These are phyloP conservation scores for Pulveroboletus sp. DNA, from an alignment of 768 basidiomycete genomes.

Conservation along the genomic window DNA sequence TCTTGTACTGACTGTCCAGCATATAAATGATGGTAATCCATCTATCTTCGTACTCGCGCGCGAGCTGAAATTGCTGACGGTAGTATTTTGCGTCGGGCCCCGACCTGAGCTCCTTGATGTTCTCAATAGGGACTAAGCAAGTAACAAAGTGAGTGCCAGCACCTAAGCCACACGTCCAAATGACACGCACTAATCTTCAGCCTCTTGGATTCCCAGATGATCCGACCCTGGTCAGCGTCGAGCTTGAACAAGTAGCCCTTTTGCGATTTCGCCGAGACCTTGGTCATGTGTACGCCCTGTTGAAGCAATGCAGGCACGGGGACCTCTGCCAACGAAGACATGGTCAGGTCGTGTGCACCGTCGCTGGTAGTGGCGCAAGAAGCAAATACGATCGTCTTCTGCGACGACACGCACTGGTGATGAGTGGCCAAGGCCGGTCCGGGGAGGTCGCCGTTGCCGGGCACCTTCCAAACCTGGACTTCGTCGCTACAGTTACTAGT, in stretches of 20 bases:
- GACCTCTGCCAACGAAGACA: slow-evolving; percentile 32
- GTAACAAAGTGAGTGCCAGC: neutral
- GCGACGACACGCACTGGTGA: neutral
- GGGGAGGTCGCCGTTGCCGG: neutral
- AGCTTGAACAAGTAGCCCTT: slow-evolving; percentile 67
- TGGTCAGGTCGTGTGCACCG: neutral
- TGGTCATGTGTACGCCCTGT: slow-evolving; percentile 71
- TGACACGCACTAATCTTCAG: slow-evolving; percentile 52
- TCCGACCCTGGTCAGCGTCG: slow-evolving; percentile 76
- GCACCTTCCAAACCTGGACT: slow-evolving; percentile 25
- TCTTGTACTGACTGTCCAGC: slow-evolving; percentile 73
- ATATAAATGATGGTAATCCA: slow-evolving; percentile 89
- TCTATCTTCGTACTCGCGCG: slow-evolving; percentile 55
- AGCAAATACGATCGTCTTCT: neutral
- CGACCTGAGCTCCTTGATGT: slow-evolving; percentile 81
- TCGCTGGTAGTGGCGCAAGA: neutral
- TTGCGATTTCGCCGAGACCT: slow-evolving; percentile 74
- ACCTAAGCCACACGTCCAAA: neutral
- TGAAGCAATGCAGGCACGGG: slow-evolving; percentile 55
- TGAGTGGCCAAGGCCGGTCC: neutral
- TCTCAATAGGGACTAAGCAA: slow-evolving; percentile 73
- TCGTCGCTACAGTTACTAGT: neutral
- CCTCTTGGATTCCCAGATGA: slow-evolving; percentile 73
- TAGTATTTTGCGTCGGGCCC: slow-evolving; percentile 68
- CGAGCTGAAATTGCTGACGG: slow-evolving; percentile 62